Evolutionary conservation across 257 asterid species (phyloP).

Genomic region (Nicotiana attenuata): DNA sequence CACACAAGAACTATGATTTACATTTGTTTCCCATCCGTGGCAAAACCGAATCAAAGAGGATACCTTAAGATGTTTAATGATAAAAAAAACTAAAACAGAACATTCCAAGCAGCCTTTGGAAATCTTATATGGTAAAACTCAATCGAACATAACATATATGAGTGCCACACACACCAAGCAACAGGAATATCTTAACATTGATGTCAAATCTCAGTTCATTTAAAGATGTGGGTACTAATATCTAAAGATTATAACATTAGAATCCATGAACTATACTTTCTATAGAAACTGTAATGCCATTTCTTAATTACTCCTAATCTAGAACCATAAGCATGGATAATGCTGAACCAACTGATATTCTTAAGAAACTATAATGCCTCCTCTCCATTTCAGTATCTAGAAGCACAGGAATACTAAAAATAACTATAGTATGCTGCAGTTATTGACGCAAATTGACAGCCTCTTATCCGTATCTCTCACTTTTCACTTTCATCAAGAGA

Average conservation of each 20-base stretch:
- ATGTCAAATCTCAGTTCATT: neutral
- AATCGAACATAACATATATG: neutral
- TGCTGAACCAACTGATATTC: conserved; percentile 3
- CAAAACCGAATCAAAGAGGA: neutral
- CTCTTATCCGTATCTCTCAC: neutral
- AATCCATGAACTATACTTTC: neutral
- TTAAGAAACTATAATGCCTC: neutral
- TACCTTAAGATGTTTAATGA: neutral
- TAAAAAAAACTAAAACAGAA: neutral
- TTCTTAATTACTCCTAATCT: neutral
- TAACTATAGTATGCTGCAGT: neutral
- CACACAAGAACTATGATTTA: neutral
- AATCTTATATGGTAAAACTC: neutral
- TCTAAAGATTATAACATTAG: neutral
- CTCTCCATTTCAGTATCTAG: neutral
- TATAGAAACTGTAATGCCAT: neutral
- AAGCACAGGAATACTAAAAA: neutral
- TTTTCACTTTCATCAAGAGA: neutral
- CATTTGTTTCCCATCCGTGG: neutral
- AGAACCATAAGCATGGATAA: neutral
- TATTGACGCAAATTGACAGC: neutral
- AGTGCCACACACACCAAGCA: neutral
- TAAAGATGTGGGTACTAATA: neutral
- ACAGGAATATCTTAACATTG: neutral
- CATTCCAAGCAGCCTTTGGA: neutral